Conservation (phyloP, 192 early-diverging fungal species). For the Coemansia sp. region DNA sequence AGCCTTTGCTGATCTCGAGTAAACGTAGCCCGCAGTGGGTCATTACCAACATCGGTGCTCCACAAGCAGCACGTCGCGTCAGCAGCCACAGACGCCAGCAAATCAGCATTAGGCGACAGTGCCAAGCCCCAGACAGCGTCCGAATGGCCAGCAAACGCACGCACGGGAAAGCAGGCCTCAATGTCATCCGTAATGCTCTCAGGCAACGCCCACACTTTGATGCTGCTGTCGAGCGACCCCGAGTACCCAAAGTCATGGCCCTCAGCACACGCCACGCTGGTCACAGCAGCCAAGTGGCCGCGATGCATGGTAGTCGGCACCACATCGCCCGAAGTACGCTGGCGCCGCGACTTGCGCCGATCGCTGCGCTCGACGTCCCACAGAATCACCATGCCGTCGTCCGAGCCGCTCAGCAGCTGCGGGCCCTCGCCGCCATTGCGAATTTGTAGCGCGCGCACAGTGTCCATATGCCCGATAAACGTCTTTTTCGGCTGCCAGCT, state of each 20-base stretch:
- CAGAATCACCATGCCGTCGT: slow-evolving; percentile 47
- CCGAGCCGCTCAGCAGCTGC: slow-evolving; percentile 35
- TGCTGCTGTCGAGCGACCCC: slow-evolving; percentile 42
- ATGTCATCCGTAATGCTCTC: no score
- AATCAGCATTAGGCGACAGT: slow-evolving; percentile 7
- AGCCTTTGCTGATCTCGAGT: background rate
- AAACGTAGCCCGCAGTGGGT: slow-evolving; percentile 7
- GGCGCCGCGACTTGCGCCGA: slow-evolving; percentile 11
- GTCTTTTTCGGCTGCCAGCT: slow-evolving; percentile 20
- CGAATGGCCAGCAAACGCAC: slow-evolving; percentile 27
- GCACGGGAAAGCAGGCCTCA: slow-evolving; percentile 21
- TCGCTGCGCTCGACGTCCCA: slow-evolving; percentile 38
- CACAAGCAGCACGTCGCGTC: slow-evolving; percentile 43
- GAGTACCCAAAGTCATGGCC: slow-evolving; percentile 32
- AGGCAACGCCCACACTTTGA: slow-evolving; percentile 37
- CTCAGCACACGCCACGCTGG: slow-evolving; percentile 22
- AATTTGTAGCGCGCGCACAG: slow-evolving; percentile 25
- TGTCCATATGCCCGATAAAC: slow-evolving; percentile 46
- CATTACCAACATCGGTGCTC: slow-evolving; percentile 8
- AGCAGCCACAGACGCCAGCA: slow-evolving; percentile 48
- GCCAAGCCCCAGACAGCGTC: slow-evolving; percentile 54
- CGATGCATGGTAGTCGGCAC: slow-evolving; percentile 26
- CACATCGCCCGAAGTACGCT: background rate
- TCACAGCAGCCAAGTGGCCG: slow-evolving; percentile 48
- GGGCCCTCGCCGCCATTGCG: background rate